phyloP scores from a whole-genome alignment of 2,329 filamentous ascomycete species.

The Neopestalotiopsis sp. region DNA sequence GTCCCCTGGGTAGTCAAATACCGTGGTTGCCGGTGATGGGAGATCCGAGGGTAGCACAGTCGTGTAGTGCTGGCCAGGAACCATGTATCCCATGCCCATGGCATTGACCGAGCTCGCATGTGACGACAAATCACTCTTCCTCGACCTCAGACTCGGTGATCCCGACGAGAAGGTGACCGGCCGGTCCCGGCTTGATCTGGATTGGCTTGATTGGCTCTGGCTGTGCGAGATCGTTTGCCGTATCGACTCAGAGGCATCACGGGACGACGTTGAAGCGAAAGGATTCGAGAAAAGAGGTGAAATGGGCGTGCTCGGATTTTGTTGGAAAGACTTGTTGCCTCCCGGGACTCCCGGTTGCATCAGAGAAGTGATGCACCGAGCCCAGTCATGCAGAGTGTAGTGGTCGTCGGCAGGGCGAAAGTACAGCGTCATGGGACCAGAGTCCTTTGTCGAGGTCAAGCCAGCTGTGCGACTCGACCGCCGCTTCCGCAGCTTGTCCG shows the following conservation, averaged over 20 bases:
- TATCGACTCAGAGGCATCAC: conserved; percentile 47
- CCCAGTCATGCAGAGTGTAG: conserved; percentile 64
- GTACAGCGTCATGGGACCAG: conserved; percentile 53
- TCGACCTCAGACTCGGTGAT: conserved; percentile 65
- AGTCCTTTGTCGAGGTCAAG: conserved; percentile 57
- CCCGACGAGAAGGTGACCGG: conserved; percentile 60
- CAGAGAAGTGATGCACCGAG: conserved; percentile 52
- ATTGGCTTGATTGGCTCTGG: conserved; percentile 54
- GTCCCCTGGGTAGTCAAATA: conserved; percentile 58
- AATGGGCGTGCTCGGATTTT: conserved; percentile 57
- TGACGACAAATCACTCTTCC: conserved; percentile 66
- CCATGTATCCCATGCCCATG: conserved; percentile 42
- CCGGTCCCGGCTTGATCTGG: conserved; percentile 51
- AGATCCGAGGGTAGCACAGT: conserved; percentile 58
- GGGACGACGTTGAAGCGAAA: conserved; percentile 43
- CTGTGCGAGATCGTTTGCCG: conserved; percentile 48
- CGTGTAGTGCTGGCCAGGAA: conserved; percentile 54
- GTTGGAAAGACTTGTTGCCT: conserved; percentile 37
- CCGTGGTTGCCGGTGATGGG: conserved; percentile 59
- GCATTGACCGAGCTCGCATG: conserved; percentile 56
- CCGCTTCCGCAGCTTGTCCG: conserved; percentile 67
- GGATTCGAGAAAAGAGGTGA: conserved; percentile 61
- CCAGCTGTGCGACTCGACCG: conserved; percentile 67
- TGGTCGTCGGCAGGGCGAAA: conserved; percentile 63
- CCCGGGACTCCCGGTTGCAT: conserved; percentile 46